Percentiles rank a stretch among this genome's conserved stretches.
phyloP scores from a whole-genome alignment of 257 asterid genomes.

The Knoxia roxburghii region DNA sequence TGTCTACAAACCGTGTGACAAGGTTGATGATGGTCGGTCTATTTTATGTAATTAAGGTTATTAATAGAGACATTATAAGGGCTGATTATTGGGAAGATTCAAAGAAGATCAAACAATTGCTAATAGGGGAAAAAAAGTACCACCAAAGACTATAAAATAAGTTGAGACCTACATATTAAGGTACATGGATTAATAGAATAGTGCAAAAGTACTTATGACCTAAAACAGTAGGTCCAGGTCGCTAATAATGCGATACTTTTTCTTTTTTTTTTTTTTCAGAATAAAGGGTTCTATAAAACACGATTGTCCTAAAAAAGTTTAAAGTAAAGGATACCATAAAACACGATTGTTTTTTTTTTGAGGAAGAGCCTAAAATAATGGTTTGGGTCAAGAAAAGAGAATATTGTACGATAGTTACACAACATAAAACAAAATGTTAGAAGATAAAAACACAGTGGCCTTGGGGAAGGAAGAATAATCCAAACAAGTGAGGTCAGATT shows the following conservation, averaged over 20 bases:
- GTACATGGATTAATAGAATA: neutral
- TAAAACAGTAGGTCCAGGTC: neutral
- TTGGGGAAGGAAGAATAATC: slow-evolving; percentile 34
- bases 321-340: no score
- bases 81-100: neutral
- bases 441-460: slow-evolving; percentile 7
- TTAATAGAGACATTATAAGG: no score
- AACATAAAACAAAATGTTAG: slow-evolving; percentile 31
- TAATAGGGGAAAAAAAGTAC: neutral
- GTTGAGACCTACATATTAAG: neutral
- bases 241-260: neutral
- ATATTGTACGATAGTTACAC: slow-evolving; percentile 48
- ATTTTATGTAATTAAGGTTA: neutral
- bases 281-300: no score
- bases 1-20: neutral
- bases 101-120: neutral
- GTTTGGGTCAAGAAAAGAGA: slow-evolving; percentile 15
- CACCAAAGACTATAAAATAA: neutral
- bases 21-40: neutral
- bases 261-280: no score
- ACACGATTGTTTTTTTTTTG: no score
- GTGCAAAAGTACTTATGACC: no score
- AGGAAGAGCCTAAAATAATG: no score
- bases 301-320: no score
- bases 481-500: slow-evolving; percentile 79